Evolutionary conservation across 2,329 filamentous ascomycete genomes (phyloP).

Genomic region (Penicillium janthinellum): DNA sequence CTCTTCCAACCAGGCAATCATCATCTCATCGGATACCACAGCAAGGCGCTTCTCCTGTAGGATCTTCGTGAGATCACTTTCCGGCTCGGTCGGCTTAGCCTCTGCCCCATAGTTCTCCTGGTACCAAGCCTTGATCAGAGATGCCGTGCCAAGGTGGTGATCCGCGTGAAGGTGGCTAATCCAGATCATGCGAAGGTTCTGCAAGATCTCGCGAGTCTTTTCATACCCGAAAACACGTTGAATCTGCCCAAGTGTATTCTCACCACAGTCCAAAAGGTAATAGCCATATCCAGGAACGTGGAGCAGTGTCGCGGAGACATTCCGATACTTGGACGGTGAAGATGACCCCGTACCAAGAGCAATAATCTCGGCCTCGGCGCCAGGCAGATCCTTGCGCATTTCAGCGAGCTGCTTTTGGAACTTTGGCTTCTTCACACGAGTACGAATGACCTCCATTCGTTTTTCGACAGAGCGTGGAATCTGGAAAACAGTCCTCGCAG

Average conservation of each 20-base stretch:
- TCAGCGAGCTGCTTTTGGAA: constrained; percentile 43
- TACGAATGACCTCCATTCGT: constrained; percentile 31
- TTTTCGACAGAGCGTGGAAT: constrained; percentile 36
- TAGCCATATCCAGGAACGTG: constrained; percentile 82
- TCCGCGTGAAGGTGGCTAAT: constrained; percentile 96
- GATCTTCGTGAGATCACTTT: constrained; percentile 40
- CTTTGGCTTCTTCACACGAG: constrained; percentile 29
- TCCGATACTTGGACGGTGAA: constrained; percentile 87
- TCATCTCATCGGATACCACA: constrained; percentile 69
- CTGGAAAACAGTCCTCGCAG: constrained; percentile 18
- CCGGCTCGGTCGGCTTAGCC: constrained; percentile 43
- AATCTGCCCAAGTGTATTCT: constrained; percentile 88
- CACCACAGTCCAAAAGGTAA: constrained; percentile 88
- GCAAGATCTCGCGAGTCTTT: constrained; percentile 70
- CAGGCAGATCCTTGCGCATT: constrained; percentile 66
- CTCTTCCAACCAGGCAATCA: constrained; percentile 77
- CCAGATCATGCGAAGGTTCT: constrained; percentile 78
- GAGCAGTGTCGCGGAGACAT: constrained; percentile 86
- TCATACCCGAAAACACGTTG: constrained; percentile 69
- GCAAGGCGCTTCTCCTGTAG: constrained; percentile 53
- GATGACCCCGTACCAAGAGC: constrained; percentile 91
- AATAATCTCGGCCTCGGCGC: constrained; percentile 77
- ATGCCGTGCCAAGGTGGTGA: constrained; percentile 84
- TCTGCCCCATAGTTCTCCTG: constrained; percentile 52
- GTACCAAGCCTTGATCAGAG: constrained; percentile 82